Percentiles rank a stretch among this genome's conserved stretches.
Evolutionary conservation across 129 eudicot genomes (phyloP).

Genomic region (Tagetes erecta): DNA sequence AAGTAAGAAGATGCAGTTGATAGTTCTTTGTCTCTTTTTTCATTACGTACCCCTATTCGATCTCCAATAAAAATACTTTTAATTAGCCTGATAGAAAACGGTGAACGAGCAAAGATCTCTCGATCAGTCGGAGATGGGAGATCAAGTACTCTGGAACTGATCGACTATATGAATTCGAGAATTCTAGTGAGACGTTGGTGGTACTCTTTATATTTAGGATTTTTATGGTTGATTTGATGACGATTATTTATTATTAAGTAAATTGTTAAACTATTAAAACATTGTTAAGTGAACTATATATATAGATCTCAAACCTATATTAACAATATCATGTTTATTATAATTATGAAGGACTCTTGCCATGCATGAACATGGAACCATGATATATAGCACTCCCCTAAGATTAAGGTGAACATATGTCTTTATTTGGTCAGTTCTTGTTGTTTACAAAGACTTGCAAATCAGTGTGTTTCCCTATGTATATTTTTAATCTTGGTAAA

Average conservation of each 20-base stretch:
- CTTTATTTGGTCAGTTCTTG: conserved; percentile 44
- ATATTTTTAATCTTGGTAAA: conserved; percentile 26
- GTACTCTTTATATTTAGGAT: conserved; percentile 49
- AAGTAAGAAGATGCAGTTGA: conserved; percentile 33
- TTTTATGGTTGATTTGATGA: conserved; percentile 24
- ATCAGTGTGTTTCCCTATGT: conserved; percentile 40
- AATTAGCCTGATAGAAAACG: conserved; percentile 26
- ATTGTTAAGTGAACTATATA: too few relatives aligned
- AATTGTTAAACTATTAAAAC: too few relatives aligned
- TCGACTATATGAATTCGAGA: conserved; percentile 54
- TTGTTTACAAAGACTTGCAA: conserved; percentile 45
- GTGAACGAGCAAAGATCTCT: background rate
- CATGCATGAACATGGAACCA: conserved; percentile 43
- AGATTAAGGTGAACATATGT: conserved; percentile 43
- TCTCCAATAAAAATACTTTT: conserved; percentile 25
- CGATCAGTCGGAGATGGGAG: conserved; percentile 30
- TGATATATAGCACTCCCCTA: conserved; percentile 33
- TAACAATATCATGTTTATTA: conserved; percentile 14
- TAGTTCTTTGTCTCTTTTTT: conserved; percentile 43
- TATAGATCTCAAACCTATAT: too few relatives aligned
- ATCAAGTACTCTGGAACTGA: conserved; percentile 55
- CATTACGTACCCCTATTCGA: conserved; percentile 27
- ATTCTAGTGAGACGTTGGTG: conserved; percentile 66
- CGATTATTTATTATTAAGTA: too few relatives aligned
- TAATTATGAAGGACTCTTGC: conserved; percentile 31